Base-by-base conservation (phyloP, 2,329 filamentous ascomycete genomes). In the Hypoxylon sp. region DNA sequence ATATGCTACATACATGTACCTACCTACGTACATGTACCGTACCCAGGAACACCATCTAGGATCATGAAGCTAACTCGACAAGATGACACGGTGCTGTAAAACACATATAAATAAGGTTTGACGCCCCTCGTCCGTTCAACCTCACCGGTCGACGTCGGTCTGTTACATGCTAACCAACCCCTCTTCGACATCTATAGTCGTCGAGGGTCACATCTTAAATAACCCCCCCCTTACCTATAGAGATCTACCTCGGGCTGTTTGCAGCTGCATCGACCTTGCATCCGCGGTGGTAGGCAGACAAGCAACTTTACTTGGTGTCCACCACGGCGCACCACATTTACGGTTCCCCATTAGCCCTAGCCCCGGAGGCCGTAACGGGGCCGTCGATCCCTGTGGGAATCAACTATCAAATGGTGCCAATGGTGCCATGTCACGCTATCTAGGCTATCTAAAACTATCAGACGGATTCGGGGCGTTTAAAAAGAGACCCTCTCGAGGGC, bases 381-480 rank as follows among this genome's bases (percentile, higher is more conserved):
- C n/a, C 51, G 63, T 48, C 54, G 63, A 66, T 65, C 63, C 55
- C 56, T 63, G 58, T 46, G 49, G 46, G 40, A 56, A 42, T 50
- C 48, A 45, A 12, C 43, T 42, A 47, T 38, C 43, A 45, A 61
- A 51, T 63, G 55, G 61, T 63, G 58, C 55, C 61, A 62, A 55
- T 63, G 57, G 61, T 63, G 61, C 55, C 62, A 62, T 65, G 63
- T 57, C 59, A 59, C 57, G 54, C 59, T 60, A 61, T 55, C 50
- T 29, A 46, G 34, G 41, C 42, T 62, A 51, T 40, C 38, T 49
- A 27, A 46, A 32, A 43, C 42, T 62, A 51, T 40, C 38, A 26
- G 40, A 35, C 31, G 49, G 46, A 55, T 12, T 41, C 23, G 20
- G 47, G 26, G 32, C 27, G n/a, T 29, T 55, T 47, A 45, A 57